Base-by-base conservation (phyloP, 306 rosid genomes). In the Sophora flavescens region DNA sequence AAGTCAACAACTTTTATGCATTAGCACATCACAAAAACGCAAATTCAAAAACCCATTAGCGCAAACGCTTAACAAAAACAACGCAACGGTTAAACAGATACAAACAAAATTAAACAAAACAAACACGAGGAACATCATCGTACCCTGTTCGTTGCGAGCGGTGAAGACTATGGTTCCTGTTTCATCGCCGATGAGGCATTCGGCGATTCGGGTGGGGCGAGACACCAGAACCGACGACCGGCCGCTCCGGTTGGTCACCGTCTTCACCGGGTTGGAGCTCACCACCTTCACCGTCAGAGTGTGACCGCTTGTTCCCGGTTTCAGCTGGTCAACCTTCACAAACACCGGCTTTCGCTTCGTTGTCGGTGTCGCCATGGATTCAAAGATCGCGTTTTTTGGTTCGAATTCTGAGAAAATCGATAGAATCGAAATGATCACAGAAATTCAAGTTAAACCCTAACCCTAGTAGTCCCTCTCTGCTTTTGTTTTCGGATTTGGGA, bases 111-210 rank as follows among this genome's bases (percentile, higher is more conserved):
- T 39, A 39, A 1, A 41, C 12, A 50, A 72, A 73, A 44, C 6
- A 62, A 16, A 15, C 17, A 53, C 0, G 33, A 63, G 2, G 58
- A 15, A 41, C 39, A 33, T 35, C 41, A 35, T 10, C 32, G 1
- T 78, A 93, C 96, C 98, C 85, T 93, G 98, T 4, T 93, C 97
- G 33, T 90, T 93, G 68, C 96, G 96, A 78, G 98, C 98, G 1
- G 98, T 93, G 82, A 90, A 93, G 75, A 90, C 63, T 7, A 93
- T 85, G 71, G 88, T 74, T 33, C 93, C 98, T 0, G 94, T 90
- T 79, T 90, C 96, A 17, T 93, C 97, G 3, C 96, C 97, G 7
- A 93, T 80, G 22, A 89, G 63, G 76, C 94, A 93, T 80, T 93
- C 98, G 17, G 96, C 82, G 28, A 93, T 93, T 6, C 91, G 90